Base-by-base conservation (phyloP, 768 basidiomycete genomes). In the Dictyophora rubrovolvata region DNA sequence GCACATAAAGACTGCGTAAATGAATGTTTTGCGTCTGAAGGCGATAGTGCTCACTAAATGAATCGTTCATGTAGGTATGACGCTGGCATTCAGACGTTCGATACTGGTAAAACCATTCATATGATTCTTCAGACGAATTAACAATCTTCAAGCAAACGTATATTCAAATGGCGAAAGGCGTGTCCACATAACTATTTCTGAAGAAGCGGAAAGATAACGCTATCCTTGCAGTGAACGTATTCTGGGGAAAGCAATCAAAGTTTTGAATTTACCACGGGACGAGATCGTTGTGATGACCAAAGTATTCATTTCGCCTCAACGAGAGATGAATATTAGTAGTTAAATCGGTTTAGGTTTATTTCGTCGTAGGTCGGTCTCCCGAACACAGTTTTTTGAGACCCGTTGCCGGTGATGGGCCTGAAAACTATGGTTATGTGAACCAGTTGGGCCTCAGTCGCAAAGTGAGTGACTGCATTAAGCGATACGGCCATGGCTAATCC, bases 281-380 rank as follows among this genome's bases (percentile, higher is more conserved):
- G 80, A 84, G 63, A 81, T 89, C 49, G 87, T 91, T 17, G 79
- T 91, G 16, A 77, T 90, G 75, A 88, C 89, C 57, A 90, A 91
- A 72, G 81, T 81, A 46, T 20, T 58, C 53, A 70, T 81, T 67
- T 80, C 79, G 48, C 42, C 48, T 3, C 23, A 42, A 37, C 18
- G 48, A 54, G 10, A 48, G n/a, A n/a, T 34, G n/a, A 16, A 18
- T 17, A 48, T 54, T 16, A 34, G 9, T 21, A 6, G 6, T 9
- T 14, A 16, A 18, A 10, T 48, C n/a, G 12, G 21, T 21, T 23
- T 48, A 64, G 63, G 71, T 75, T 23, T 37, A 60, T 18, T 17
- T 18, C 17, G 18, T 58, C 17, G 65, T 68, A 33, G 65, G 62
- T n/a, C 64, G 62, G 35, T 56, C 67, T 57, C 65, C 65, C 28